phyloP scores from a whole-genome alignment of 352 stramenopile genomes.

The Blastocystis sp. region DNA sequence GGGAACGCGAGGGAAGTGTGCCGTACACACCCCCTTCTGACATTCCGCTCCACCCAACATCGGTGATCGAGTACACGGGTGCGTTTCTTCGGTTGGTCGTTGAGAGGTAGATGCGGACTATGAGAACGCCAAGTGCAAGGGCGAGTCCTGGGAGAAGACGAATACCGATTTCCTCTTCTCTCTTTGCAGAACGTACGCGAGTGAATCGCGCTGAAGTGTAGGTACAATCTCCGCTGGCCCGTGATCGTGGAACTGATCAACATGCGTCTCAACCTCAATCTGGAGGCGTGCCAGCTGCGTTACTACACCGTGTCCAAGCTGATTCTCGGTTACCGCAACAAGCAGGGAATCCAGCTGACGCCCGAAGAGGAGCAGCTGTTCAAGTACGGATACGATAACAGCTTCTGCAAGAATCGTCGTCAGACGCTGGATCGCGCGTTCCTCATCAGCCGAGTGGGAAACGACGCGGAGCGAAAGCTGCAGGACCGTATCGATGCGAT shows the following conservation, averaged over 20 bases:
- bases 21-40: background rate
- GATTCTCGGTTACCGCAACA: constrained; percentile 20
- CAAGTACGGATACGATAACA: constrained; percentile 44
- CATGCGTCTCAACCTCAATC: background rate
- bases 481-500: background rate
- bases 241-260: constrained; percentile 49
- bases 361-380: constrained; percentile 41
- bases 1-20: constrained; percentile 10
- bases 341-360: constrained; percentile 11
- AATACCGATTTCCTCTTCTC: constrained; percentile 37
- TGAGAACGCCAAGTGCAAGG: constrained; percentile 22
- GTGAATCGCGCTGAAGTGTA: background rate
- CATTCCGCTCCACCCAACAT: constrained; percentile 57
- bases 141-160: constrained; percentile 21
- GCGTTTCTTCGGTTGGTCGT: background rate
- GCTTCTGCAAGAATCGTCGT: constrained; percentile 36
- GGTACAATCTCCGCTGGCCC: constrained; percentile 65
- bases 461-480: constrained; percentile 7
- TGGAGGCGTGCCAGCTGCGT: constrained; percentile 49
- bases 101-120: constrained; percentile 44
- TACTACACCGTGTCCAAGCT: constrained; percentile 48
- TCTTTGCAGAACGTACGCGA: constrained; percentile 24
- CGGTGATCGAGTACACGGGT: constrained; percentile 63
- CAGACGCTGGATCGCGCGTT: background rate
- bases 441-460: background rate